These are phyloP conservation scores for Aspergillus intermedius DNA, from an alignment of 2,329 filamentous ascomycete species.

Conservation along the genomic window DNA sequence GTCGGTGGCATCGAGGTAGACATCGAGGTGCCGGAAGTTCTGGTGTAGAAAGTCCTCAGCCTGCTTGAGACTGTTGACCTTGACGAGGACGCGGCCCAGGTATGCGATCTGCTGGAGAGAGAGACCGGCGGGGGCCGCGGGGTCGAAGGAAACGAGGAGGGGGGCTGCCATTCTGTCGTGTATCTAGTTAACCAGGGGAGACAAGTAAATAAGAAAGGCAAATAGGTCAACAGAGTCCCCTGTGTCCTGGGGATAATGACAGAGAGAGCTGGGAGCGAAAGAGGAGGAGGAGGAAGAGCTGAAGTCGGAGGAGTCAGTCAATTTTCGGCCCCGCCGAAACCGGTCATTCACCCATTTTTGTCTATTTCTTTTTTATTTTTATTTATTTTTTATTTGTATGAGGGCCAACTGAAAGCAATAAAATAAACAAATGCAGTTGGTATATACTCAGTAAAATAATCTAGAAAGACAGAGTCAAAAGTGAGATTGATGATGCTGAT, in stretches of 20 bases:
- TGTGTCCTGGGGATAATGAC: neutral
- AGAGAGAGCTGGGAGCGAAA: neutral
- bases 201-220: slow-evolving; percentile 1
- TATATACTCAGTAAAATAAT: neutral
- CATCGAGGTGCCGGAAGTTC: slow-evolving; percentile 50
- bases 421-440: too few species aligned
- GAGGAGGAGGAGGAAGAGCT: slow-evolving; percentile 1
- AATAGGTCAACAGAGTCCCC: neutral
- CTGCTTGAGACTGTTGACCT: slow-evolving; percentile 37
- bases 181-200: neutral
- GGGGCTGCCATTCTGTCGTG: slow-evolving; percentile 34
- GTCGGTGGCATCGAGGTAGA: slow-evolving; percentile 70
- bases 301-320: slow-evolving; percentile 4
- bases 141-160: slow-evolving; percentile 36
- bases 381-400: neutral
- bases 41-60: slow-evolving; percentile 49
- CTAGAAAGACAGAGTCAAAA: neutral
- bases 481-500: too few species aligned
- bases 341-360: neutral
- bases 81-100: slow-evolving; percentile 53
- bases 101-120: slow-evolving; percentile 50
- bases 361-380: slow-evolving; percentile 5
- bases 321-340: slow-evolving; percentile 6
- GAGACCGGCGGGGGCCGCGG: slow-evolving; percentile 41
- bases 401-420: too few species aligned